Evolutionary conservation across 2,329 filamentous ascomycete species (phyloP).

Genomic region (Ceratocystis ficicola): DNA sequence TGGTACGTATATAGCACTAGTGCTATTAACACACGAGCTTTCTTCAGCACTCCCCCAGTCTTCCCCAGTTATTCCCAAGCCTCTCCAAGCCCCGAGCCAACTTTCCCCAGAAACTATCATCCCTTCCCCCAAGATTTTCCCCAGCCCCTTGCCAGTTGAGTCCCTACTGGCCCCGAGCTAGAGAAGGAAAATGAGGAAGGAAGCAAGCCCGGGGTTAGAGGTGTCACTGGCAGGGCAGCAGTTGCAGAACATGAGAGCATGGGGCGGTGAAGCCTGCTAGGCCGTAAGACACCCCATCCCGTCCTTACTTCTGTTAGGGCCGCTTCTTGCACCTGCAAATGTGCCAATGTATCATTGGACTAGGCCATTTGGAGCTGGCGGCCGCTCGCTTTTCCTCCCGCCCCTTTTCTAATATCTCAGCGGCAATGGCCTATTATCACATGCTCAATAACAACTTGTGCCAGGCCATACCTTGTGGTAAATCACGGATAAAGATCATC

Average conservation of each 20-base stretch:
- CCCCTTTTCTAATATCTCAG: background rate
- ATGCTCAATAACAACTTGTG: background rate
- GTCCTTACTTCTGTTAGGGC: background rate
- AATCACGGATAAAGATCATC: background rate
- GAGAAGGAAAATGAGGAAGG: background rate
- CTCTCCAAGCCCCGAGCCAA: background rate
- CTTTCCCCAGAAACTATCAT: background rate
- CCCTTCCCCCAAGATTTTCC: background rate
- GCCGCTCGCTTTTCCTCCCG: background rate
- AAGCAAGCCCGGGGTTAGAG: background rate
- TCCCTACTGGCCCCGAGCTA: background rate
- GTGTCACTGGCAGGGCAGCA: background rate
- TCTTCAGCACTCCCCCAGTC: background rate
- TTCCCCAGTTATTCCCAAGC: background rate
- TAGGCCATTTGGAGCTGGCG: background rate
- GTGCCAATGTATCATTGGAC: background rate
- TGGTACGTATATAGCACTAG: background rate
- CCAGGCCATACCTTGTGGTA: background rate
- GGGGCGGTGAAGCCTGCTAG: background rate
- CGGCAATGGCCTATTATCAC: background rate
- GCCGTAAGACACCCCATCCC: no score
- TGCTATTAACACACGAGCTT: background rate
- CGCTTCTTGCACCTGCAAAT: background rate
- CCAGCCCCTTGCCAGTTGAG: background rate
- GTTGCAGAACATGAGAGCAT: constrained; percentile 3